Conservation (phyloP, 2,329 filamentous ascomycete species). For the Monosporascus sp. region DNA sequence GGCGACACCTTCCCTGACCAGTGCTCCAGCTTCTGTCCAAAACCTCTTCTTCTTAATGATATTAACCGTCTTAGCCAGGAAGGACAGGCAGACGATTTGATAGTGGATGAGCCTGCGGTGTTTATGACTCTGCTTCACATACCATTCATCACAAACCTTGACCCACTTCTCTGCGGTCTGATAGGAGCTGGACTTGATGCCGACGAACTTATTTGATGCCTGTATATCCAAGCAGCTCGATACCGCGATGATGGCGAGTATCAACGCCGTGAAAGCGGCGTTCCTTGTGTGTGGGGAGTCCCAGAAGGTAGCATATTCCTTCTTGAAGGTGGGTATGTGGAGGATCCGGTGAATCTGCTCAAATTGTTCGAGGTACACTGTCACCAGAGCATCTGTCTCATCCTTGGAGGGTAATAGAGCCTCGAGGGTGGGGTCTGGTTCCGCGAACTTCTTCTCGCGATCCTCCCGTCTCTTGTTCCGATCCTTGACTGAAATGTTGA, state of each 20-base stretch:
- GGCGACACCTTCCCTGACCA: slow-evolving; percentile 53
- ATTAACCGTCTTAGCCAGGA: slow-evolving; percentile 56
- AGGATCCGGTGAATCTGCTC: slow-evolving; percentile 53
- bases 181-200: slow-evolving; percentile 52
- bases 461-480: slow-evolving; percentile 47
- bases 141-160: slow-evolving; percentile 49
- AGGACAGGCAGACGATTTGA: slow-evolving; percentile 54
- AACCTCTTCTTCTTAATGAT: slow-evolving; percentile 61
- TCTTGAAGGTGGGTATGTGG: slow-evolving; percentile 53
- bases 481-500: slow-evolving; percentile 52
- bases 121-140: slow-evolving; percentile 52
- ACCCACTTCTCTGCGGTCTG: slow-evolving; percentile 52
- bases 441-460: slow-evolving; percentile 42
- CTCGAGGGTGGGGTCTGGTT: slow-evolving; percentile 45
- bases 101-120: slow-evolving; percentile 56
- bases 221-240: slow-evolving; percentile 52
- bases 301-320: slow-evolving; percentile 53
- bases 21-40: slow-evolving; percentile 51
- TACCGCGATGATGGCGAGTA: slow-evolving; percentile 57
- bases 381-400: slow-evolving; percentile 43
- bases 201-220: slow-evolving; percentile 47
- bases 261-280: slow-evolving; percentile 50
- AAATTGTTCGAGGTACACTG: slow-evolving; percentile 49
- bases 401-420: slow-evolving; percentile 41
- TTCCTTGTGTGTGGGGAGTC: slow-evolving; percentile 36